Conservation (phyloP, 768 basidiomycete genomes). For the Piloderma croceum region DNA sequence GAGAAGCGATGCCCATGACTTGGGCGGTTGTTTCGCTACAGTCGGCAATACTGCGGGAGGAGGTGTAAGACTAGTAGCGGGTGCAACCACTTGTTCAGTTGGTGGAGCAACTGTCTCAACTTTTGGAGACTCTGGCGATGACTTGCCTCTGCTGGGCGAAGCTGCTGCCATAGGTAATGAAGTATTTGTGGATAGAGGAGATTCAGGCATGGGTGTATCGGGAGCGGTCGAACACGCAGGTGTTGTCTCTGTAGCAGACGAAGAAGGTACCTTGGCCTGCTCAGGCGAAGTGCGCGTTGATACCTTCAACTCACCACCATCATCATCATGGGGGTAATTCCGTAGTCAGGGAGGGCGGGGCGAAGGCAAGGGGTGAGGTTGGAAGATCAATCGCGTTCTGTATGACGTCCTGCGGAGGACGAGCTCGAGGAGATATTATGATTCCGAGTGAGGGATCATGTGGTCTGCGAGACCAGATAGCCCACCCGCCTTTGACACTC, state of each 20-base stretch:
- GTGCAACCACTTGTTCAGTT: constrained; percentile 10
- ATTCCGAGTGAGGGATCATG: constrained; percentile 54
- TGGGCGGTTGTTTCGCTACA: constrained; percentile 30
- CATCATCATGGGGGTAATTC: constrained; percentile 5
- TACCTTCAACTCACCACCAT: constrained; percentile 1
- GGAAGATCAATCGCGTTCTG: constrained; percentile 47
- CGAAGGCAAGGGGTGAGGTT: constrained; percentile 44
- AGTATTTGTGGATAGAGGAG: constrained; percentile 52
- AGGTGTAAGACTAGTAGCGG: constrained; percentile 8
- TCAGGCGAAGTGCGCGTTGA: constrained; percentile 15
- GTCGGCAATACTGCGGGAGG: constrained; percentile 12
- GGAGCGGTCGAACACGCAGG: constrained; percentile 46
- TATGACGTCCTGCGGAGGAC: constrained; percentile 56
- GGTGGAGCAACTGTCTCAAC: constrained; percentile 9
- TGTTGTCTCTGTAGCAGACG: constrained; percentile 45
- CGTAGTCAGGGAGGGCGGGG: constrained; percentile 6
- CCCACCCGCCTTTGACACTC: constrained; percentile 34
- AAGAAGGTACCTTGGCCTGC: constrained; percentile 37
- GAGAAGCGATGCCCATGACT: constrained; percentile 74
- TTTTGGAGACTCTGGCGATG: constrained; percentile 6
- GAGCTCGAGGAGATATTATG: constrained; percentile 61
- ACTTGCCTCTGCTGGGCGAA: constrained; percentile 22
- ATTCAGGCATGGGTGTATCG: constrained; percentile 41
- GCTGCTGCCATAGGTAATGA: constrained; percentile 41
- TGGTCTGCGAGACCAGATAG: constrained; percentile 72